A percentile compares a stretch with the other conserved stretches of the same genome.
These are phyloP conservation scores for Colletotrichum lentis DNA, from an alignment of 2,329 filamentous ascomycete genomes.

Conservation along the genomic window DNA sequence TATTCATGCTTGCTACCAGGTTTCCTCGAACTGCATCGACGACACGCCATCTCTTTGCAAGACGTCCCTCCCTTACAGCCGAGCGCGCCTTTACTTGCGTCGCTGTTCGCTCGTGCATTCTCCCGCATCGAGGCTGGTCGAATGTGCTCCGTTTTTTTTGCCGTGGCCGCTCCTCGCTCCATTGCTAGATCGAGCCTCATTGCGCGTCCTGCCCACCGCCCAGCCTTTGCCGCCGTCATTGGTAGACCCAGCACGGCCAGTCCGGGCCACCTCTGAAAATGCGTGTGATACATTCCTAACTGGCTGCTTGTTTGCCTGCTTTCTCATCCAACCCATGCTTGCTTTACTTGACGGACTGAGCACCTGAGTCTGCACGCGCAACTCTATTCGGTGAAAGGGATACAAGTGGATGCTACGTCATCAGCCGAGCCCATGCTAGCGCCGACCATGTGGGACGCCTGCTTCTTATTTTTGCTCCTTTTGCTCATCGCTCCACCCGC, in stretches of 20 bases:
- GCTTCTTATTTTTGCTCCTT: slow-evolving; percentile 23
- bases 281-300: background rate
- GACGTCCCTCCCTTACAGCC: slow-evolving; percentile 8
- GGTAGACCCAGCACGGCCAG: slow-evolving; percentile 18
- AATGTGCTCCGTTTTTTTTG: background rate
- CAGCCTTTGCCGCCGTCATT: slow-evolving; percentile 33
- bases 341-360: background rate
- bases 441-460: background rate
- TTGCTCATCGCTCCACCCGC: slow-evolving; percentile 17
- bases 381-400: slow-evolving; percentile 16
- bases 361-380: slow-evolving; percentile 18
- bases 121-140: background rate
- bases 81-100: background rate
- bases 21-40: slow-evolving; percentile 23
- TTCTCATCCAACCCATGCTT: background rate
- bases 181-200: slow-evolving; percentile 28
- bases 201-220: slow-evolving; percentile 27
- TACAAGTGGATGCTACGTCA: slow-evolving; percentile 36
- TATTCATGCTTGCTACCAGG: slow-evolving; percentile 9
- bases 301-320: slow-evolving; percentile 8
- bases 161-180: slow-evolving; percentile 17
- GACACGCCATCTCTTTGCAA: slow-evolving; percentile 1
- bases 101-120: background rate
- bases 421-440: slow-evolving; percentile 28
- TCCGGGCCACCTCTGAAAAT: slow-evolving; percentile 13